A percentile compares a stretch with the other conserved stretches of the same genome.
These are phyloP conservation scores for Capillidium heterosporum DNA, from an alignment of 371 early-diverging fungal species.

Conservation along the genomic window DNA sequence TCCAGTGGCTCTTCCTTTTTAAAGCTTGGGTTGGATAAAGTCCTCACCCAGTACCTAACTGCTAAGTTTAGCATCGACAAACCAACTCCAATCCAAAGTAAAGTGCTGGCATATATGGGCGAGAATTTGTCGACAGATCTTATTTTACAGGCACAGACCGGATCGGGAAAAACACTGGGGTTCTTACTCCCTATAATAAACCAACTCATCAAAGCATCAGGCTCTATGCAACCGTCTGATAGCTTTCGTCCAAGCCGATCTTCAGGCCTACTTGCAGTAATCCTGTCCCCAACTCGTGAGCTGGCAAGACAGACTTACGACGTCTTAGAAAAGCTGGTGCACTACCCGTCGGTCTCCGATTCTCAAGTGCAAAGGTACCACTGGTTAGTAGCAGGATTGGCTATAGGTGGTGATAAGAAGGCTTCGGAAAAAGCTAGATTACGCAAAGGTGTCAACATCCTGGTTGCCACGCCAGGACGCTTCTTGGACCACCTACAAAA, in stretches of 20 bases:
- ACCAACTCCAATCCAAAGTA: conserved; percentile 17
- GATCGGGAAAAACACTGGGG: conserved; percentile 96
- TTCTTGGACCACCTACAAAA: conserved; percentile 89
- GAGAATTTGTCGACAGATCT: conserved; percentile 43
- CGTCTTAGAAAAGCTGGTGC: conserved; percentile 49
- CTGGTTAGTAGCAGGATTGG: conserved; percentile 87
- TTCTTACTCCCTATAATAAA: conserved; percentile 78
- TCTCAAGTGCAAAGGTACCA: conserved; percentile 29
- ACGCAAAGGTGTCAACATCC: conserved; percentile 80
- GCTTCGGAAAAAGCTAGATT: conserved; percentile 80
- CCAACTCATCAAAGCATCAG: conserved; percentile 17
- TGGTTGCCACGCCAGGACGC: conserved; percentile 97
- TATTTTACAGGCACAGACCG: conserved; percentile 89
- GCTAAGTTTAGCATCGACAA: conserved; percentile 35
- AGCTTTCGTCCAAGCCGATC: conserved; percentile 19
- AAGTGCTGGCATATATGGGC: conserved; percentile 8
- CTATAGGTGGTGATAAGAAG: conserved; percentile 85
- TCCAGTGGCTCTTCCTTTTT: conserved; percentile 27
- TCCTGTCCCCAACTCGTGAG: conserved; percentile 95
- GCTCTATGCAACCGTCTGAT: conserved; percentile 8
- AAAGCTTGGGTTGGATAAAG: conserved; percentile 43
- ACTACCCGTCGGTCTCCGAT: conserved; percentile 16
- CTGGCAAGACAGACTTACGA: conserved; percentile 87
- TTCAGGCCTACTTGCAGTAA: conserved; percentile 58
- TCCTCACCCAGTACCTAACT: conserved; percentile 33